phyloP scores from a whole-genome alignment of 257 asterid species.

The Leptodermis oblonga region DNA sequence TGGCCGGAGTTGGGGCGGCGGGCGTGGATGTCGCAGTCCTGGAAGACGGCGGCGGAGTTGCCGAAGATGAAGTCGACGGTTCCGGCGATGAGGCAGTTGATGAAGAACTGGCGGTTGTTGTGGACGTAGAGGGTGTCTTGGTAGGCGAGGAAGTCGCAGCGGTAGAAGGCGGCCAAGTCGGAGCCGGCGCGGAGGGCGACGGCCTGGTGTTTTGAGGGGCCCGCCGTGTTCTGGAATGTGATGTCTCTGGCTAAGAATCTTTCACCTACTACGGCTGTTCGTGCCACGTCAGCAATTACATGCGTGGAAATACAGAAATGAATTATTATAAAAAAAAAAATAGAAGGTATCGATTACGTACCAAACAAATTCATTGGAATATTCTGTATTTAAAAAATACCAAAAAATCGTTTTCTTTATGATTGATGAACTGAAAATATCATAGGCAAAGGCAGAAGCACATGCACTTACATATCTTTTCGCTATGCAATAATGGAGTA shows the following conservation, averaged over 20 bases:
- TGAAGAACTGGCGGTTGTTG: constrained; percentile 31
- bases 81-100: constrained; percentile 27
- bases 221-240: constrained; percentile 36
- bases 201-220: constrained; percentile 40
- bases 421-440: too few species aligned
- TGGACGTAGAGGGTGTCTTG: constrained; percentile 38
- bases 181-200: constrained; percentile 37
- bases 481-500: too few species aligned
- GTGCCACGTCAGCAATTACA: background rate
- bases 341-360: too few species aligned
- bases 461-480: too few species aligned
- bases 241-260: constrained; percentile 30
- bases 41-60: constrained; percentile 29
- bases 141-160: constrained; percentile 28
- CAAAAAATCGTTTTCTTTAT: too few species aligned
- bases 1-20: constrained; percentile 30
- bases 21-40: constrained; percentile 30
- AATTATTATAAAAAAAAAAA: too few species aligned
- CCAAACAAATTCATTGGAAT: too few species aligned
- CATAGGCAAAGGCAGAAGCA: too few species aligned
- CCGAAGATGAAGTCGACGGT: constrained; percentile 40
- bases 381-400: too few species aligned
- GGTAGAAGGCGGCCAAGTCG: constrained; percentile 33
- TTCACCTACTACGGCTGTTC: constrained; percentile 29
- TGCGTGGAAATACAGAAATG: too few species aligned